Base-by-base conservation (phyloP, 352 stramenopile species). In the Aphanomyces invadans region DNA sequence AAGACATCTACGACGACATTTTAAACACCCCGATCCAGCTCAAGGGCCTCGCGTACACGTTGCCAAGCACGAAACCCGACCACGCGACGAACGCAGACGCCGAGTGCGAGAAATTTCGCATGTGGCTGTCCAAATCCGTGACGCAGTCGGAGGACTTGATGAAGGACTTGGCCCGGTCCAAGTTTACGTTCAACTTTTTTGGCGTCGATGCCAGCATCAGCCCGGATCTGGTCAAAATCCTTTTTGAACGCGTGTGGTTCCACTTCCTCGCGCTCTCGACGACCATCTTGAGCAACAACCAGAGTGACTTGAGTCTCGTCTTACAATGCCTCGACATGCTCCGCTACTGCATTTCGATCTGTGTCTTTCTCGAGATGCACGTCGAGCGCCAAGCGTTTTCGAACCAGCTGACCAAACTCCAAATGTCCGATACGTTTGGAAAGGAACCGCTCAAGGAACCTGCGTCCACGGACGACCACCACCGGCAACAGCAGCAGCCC, bases 1-100 rank as follows among this genome's bases (percentile, higher is more conserved):
- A 92, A 56, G 76, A 86, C 17, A 97, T 99, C 53, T 99, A 99
- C 80, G 95, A 98, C 55, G 93, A 92, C 57, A 98, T 99, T 65
- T 81, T 89, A 19, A 74, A 77, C 28, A 79, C 90, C 45, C 92
- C 95, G 5, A 99, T 99, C 75, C 80, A 94, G 29, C 89, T 98
- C 62, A 91, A 90, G 54, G 83, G 80, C 1, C 66, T 3, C 72
- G 86, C 32, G 71, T 95, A 11, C 72, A 73, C 0, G 72, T 75
- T 60, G 52, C 79, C 12, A 76, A 77, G 36, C 36, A 39, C 73
- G 71, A 12, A 76, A 74, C 3, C 77, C 90, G 68, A 74, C 72
- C 0, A 81, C 63, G 36, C 54, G 78, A 54, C 49, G 25, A 56
- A 61, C 23, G 55, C 38, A 11, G 83, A 86, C 52, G 66, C 87